Evolutionary conservation across 1,139 yeast genomes (phyloP).

Genomic region (Casaregolazyma lundiana): DNA sequence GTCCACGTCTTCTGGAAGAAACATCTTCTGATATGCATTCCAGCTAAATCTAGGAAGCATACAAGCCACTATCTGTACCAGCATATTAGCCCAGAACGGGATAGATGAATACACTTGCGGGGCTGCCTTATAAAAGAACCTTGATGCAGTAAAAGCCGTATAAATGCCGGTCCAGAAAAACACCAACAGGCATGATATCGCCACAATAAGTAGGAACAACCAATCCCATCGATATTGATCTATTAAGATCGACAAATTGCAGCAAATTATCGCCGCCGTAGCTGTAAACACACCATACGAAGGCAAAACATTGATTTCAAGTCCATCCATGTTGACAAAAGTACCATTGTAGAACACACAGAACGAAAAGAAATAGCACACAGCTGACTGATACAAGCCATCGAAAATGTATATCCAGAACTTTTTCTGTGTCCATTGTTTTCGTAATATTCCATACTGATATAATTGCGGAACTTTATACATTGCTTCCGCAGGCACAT

Average conservation of each 20-base stretch:
- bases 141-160: conserved; percentile 58
- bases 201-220: conserved; percentile 63
- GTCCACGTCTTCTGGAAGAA: conserved; percentile 74
- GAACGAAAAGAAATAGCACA: conserved; percentile 84
- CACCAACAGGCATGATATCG: conserved; percentile 61
- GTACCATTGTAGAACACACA: conserved; percentile 54
- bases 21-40: conserved; percentile 58
- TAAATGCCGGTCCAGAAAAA: conserved; percentile 93
- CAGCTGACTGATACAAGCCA: conserved; percentile 82
- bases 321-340: conserved; percentile 59
- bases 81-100: conserved; percentile 74
- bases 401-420: conserved; percentile 80
- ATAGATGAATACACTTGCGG: conserved; percentile 67
- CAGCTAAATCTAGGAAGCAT: conserved; percentile 69
- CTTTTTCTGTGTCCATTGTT: conserved; percentile 74
- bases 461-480: conserved; percentile 83
- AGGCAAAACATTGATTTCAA: conserved; percentile 72
- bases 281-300: conserved; percentile 80
- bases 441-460: conserved; percentile 73
- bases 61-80: conserved; percentile 68
- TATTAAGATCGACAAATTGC: conserved; percentile 71
- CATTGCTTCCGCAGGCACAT: conserved; percentile 75
- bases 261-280: conserved; percentile 71
- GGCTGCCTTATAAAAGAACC: conserved; percentile 76
- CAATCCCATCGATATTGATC: conserved; percentile 96